These are phyloP conservation scores for Cladosporium sp. DNA, from an alignment of 2,329 filamentous ascomycete genomes.

Conservation along the genomic window DNA sequence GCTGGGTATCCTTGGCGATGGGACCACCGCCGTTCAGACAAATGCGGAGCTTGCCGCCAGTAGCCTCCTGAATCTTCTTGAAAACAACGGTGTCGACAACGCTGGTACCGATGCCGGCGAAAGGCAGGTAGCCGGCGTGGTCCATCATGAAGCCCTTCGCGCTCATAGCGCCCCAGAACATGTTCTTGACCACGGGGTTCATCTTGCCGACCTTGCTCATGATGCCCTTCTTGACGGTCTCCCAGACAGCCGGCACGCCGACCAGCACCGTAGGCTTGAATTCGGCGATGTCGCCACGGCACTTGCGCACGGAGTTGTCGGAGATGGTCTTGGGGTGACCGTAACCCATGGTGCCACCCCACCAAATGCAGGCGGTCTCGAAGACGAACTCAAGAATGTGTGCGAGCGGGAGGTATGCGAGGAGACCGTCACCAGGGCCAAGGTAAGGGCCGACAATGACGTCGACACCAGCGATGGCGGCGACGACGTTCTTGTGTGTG, in stretches of 20 bases:
- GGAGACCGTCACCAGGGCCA: conserved; percentile 67
- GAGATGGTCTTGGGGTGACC: conserved; percentile 85
- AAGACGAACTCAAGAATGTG: conserved; percentile 97
- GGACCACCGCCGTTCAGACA: conserved; percentile 93
- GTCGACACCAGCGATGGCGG: conserved; percentile 75
- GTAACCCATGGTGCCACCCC: conserved; percentile 89
- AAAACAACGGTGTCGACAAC: conserved; percentile 81
- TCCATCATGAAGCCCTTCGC: conserved; percentile 55
- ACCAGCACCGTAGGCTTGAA: conserved; percentile 84
- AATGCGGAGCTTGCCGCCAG: conserved; percentile 80
- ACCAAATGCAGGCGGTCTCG: conserved; percentile 82
- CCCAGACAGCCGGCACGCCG: conserved; percentile 94
- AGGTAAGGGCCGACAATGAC: conserved; percentile 72
- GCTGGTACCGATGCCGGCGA: conserved; percentile 47
- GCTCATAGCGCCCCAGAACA: conserved; percentile 68
- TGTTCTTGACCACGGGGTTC: conserved; percentile 61
- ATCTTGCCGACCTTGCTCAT: conserved; percentile 68
- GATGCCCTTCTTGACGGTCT: conserved; percentile 94
- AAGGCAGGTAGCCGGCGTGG: conserved; percentile 42
- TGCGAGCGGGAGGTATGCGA: conserved; percentile 88
- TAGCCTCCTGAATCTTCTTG: conserved; percentile 83
- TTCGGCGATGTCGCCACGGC: conserved; percentile 87
- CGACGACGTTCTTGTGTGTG: conserved; percentile 72
- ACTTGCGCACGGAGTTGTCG: conserved; percentile 80
- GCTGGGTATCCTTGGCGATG: conserved; percentile 77